Evolutionary conservation across 106 monocot species (phyloP).

Genomic region (Phalaenopsis aphrodite): DNA sequence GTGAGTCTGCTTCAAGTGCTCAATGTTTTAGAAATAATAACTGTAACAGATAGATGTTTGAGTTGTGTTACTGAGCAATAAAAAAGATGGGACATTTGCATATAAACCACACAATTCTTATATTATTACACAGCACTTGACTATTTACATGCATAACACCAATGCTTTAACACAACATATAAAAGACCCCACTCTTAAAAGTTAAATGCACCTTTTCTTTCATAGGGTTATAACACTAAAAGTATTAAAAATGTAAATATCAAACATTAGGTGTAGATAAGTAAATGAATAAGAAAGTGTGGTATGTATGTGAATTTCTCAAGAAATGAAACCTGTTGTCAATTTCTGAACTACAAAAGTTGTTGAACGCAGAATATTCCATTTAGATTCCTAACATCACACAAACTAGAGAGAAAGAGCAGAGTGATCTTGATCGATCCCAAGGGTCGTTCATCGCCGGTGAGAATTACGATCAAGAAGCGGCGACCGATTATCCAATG

Average conservation of each 20-base stretch:
- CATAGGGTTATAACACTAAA: too few species aligned
- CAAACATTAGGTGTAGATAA: too few species aligned
- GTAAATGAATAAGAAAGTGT: too few species aligned
- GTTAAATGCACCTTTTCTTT: too few species aligned
- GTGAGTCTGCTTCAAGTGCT: background rate
- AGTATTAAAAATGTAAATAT: too few species aligned
- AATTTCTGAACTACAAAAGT: background rate
- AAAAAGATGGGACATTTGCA: background rate
- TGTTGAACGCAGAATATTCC: constrained; percentile 7
- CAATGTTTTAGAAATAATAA: background rate
- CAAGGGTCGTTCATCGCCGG: background rate
- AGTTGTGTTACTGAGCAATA: background rate
- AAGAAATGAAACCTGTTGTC: background rate
- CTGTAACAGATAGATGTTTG: background rate
- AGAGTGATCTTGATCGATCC: background rate
- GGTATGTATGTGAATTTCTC: too few species aligned
- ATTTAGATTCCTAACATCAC: constrained; percentile 4
- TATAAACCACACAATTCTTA: background rate
- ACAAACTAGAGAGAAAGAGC: background rate
- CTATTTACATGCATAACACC: too few species aligned
- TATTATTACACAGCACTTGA: too few species aligned
- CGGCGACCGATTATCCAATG: constrained; percentile 3
- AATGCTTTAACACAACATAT: too few species aligned
- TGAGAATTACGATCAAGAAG: constrained; percentile 3
- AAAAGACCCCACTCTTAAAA: too few species aligned